Evolutionary conservation across 148 eudicot genomes (phyloP).

Genomic region (Rheum nobile): DNA sequence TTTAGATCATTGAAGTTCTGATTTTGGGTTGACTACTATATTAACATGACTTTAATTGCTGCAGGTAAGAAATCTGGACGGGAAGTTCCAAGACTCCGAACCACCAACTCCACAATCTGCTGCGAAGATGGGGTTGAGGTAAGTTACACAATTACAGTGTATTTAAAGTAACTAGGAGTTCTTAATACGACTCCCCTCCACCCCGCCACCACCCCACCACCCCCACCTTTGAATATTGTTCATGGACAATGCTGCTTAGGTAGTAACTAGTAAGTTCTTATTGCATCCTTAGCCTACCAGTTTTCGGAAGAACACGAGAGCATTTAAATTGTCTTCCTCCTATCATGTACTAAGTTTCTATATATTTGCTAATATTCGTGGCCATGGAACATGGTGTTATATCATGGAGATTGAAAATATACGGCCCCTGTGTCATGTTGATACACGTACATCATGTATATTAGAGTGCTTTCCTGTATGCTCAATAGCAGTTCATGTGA

Average conservation of each 20-base stretch:
- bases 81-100: conserved; percentile 52
- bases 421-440: neutral
- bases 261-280: neutral
- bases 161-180: neutral
- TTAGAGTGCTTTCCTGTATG: neutral
- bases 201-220: neutral
- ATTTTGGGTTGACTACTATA: neutral
- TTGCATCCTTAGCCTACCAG: neutral
- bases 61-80: conserved; percentile 75
- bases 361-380: neutral
- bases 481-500: neutral
- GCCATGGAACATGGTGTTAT: neutral
- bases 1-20: neutral
- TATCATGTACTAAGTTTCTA: neutral
- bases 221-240: neutral
- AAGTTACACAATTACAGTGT: conserved; percentile 9
- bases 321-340: neutral
- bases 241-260: neutral
- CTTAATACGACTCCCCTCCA: neutral
- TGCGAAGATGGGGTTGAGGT: conserved; percentile 72
- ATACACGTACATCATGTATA: neutral
- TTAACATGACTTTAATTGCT: conserved; percentile 10
- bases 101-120: conserved; percentile 68
- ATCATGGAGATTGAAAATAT: neutral
- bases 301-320: neutral